A percentile compares a stretch with the other conserved stretches of the same genome.
Evolutionary conservation across 371 early-diverging fungal genomes (phyloP).

Genomic region (Rhizopus arrhizus): DNA sequence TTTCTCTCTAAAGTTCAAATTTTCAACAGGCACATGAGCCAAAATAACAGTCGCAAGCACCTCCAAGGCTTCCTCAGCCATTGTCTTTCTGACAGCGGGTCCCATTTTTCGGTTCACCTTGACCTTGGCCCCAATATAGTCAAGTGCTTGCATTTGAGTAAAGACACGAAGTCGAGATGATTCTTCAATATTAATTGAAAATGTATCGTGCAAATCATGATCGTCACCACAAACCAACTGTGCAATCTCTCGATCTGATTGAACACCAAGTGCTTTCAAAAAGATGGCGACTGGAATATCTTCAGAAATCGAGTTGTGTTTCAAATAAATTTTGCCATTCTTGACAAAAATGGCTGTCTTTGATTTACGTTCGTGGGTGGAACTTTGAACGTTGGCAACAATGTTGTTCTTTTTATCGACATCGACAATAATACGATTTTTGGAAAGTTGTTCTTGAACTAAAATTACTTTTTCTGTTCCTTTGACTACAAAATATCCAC

Average conservation of each 20-base stretch:
- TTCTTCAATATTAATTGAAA: slow-evolving; percentile 93
- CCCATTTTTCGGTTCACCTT: slow-evolving; percentile 67
- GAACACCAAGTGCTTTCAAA: slow-evolving; percentile 94
- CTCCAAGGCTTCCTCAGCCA: slow-evolving; percentile 92
- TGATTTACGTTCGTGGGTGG: slow-evolving; percentile 97
- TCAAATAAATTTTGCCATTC: slow-evolving; percentile 84
- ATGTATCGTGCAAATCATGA: slow-evolving; percentile 77
- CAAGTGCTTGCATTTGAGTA: slow-evolving; percentile 92
- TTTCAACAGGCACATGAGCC: slow-evolving; percentile 94
- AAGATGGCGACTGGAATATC: slow-evolving; percentile 93
- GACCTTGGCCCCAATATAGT: slow-evolving; percentile 85
- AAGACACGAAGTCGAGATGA: slow-evolving; percentile 72
- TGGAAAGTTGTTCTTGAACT: slow-evolving; percentile 99
- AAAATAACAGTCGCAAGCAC: slow-evolving; percentile 91
- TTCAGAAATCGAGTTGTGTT: slow-evolving; percentile 94
- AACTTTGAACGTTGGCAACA: slow-evolving; percentile 66
- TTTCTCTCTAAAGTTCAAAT: slow-evolving; percentile 91
- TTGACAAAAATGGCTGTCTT: slow-evolving; percentile 91
- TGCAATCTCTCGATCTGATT: slow-evolving; percentile 95
- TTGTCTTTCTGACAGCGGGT: slow-evolving; percentile 56
- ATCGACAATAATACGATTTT: slow-evolving; percentile 99
- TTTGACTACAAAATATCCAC: slow-evolving; percentile 99
- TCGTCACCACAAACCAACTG: slow-evolving; percentile 92
- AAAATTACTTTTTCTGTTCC: slow-evolving; percentile 99
- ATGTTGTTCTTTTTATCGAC: slow-evolving; percentile 86